Percentiles rank a stretch among this genome's conserved stretches.
These are phyloP conservation scores for Spinacia oleracea DNA, from an alignment of 179 eudicot genomes.

Conservation along the genomic window DNA sequence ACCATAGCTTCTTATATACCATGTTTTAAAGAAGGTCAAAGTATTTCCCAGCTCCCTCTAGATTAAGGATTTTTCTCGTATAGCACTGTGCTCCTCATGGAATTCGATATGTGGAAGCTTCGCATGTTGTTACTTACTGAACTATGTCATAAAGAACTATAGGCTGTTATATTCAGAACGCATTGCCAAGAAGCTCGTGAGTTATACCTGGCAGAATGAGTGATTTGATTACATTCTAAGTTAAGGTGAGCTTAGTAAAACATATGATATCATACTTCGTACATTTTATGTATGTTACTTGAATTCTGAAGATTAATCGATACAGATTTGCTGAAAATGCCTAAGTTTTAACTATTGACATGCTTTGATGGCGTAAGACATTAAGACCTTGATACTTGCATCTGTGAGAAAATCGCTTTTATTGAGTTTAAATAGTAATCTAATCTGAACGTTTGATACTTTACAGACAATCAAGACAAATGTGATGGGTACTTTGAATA, in stretches of 20 bases:
- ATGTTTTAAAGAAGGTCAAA: neutral
- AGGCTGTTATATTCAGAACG: neutral
- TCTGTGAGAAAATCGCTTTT: neutral
- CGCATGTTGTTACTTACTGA: neutral
- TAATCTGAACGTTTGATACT: constrained; percentile 11
- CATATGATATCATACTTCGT: neutral
- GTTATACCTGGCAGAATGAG: neutral
- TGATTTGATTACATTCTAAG: neutral
- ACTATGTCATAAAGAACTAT: neutral
- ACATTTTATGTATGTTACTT: neutral
- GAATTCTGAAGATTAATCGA: neutral
- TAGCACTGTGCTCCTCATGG: neutral
- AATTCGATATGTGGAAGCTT: neutral
- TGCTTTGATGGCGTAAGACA: neutral
- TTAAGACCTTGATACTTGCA: neutral
- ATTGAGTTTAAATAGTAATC: neutral
- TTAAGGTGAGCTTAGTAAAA: neutral
- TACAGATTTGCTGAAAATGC: neutral
- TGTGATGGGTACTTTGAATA: constrained; percentile 96
- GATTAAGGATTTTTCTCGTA: neutral
- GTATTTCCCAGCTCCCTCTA: neutral
- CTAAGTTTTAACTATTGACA: too few relatives aligned
- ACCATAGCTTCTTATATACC: neutral
- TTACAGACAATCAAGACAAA: constrained; percentile 96
- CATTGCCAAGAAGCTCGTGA: neutral